Base-by-base conservation (phyloP, 805 yeast species). In the Ascoidea asiatica region DNA sequence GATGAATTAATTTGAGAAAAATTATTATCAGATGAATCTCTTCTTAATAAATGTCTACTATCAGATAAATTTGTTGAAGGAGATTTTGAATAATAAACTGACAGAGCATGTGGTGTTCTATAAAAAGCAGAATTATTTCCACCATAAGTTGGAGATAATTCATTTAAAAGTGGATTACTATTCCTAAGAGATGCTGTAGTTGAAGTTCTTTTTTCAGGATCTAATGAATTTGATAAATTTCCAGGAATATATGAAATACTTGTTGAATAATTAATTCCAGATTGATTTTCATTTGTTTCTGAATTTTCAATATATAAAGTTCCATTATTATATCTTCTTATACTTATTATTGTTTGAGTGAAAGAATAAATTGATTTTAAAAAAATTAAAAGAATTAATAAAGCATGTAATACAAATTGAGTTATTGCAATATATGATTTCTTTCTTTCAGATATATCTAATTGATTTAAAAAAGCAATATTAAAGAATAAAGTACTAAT, bases 351-450 rank as follows among this genome's bases (percentile, higher is more conserved):
- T 21, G 46, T 42, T 19, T 46, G 46, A 8, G 44, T 19, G 17
- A 46, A 39, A 8, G 45, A 36, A 8, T 22, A 13, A 18, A 46
- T 13, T n/a, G 44, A 17, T 20, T 44, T 37, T 5, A 37, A 20
- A 13, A 52, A 46, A 6, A 57, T 38, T 6, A 58, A 39, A 2
- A 53, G 51, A 5, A 56, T 2, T 21, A 58, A 39, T 11, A 47
- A 15, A 23, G 43, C 40, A 53, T 73, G 77, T 5, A 73, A 54
- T 5, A 61, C 29, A 20, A 70, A 53, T 44, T 72, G 74, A 1
- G 62, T 60, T 52, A 64, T 69, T 0, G 72, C 71, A 40, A 73
- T 60, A 44, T 64, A 57, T 1, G 74, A 64, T 41, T 75, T 53
- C 0, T 52, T 46, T 3, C 55, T 51, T 46, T 69, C 77, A n/a